Base-by-base conservation (phyloP, 2,329 filamentous ascomycete species). In the Penicillium freii region DNA sequence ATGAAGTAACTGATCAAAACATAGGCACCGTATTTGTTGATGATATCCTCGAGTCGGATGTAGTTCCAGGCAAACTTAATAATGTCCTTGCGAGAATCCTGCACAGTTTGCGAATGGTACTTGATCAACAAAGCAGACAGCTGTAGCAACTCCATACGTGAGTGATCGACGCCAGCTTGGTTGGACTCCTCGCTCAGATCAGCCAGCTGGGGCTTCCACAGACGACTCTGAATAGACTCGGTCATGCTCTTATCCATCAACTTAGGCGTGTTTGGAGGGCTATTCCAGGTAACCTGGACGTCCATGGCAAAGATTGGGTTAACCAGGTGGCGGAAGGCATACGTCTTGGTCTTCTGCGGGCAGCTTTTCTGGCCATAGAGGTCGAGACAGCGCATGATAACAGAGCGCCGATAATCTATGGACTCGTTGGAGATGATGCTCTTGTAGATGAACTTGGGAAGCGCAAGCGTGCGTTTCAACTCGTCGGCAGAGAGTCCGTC, bases 31-130 rank as follows among this genome's bases (percentile, higher is more conserved):
- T 97, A 94, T 75, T 99, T 99, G 80, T 97, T 99, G 79, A 99
- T 96, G 56, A 96, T 90, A 73, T 99, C 94, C 70, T 99, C 95
- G n/a, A 99, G 84, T 25, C 91, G 87, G 68, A 99, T 99, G 71
- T 96, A 97, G 19, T 92, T 96, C 94, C 94, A 99, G 3, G 92
- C 92, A 75, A 97, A 99, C 76, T 97, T 97, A 70, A 99, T 99
- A 61, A 99, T 93, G 63, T 99, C 94, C 75, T 99, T 99, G 38
- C 95, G 87, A 2, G 91, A 88, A 68, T 97, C 94, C 65, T 95
- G 90, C 1, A 99, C 84, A 53, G 92, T 89, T 33, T 85, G 84
- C 68, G 93, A 87, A 69, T 99, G 91, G 69, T 97, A 96, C 71
- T 99, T 99, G 75, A 99, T 88, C 39, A 99, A 81, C 79, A 99